These are phyloP conservation scores for Didymella exigua DNA, from an alignment of 2,329 filamentous ascomycete species.

Conservation along the genomic window DNA sequence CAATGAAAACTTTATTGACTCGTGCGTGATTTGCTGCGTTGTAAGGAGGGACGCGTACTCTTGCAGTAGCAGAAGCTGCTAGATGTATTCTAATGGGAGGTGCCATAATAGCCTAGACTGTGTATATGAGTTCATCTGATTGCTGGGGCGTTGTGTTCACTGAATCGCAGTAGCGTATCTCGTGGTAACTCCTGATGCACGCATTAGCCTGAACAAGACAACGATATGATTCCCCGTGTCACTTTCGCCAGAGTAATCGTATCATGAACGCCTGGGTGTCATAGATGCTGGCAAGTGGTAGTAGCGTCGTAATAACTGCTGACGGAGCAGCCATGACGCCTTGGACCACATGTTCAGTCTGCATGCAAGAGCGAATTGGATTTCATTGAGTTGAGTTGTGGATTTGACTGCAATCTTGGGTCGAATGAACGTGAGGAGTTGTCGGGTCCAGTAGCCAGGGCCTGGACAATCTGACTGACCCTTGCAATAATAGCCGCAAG, in stretches of 20 bases:
- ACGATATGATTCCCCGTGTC: neutral
- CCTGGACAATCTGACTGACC: conserved; percentile 1
- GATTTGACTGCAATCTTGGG: conserved; percentile 17
- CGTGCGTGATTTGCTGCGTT: conserved; percentile 7
- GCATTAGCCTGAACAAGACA: conserved; percentile 9
- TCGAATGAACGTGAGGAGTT: neutral
- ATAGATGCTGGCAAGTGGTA: neutral
- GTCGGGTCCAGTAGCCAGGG: conserved; percentile 9
- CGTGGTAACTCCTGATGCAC: conserved; percentile 1
- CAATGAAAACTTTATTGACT: conserved; percentile 6
- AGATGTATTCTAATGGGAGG: neutral
- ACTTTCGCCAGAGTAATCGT: conserved; percentile 1
- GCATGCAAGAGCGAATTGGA: neutral
- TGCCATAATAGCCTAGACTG: conserved; percentile 15
- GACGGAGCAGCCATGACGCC: neutral
- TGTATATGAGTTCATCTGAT: conserved; percentile 14
- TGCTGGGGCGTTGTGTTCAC: conserved; percentile 1
- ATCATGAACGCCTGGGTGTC: neutral
- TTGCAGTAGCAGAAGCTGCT: conserved; percentile 17
- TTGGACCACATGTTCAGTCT: neutral
- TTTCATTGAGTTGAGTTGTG: conserved; percentile 10
- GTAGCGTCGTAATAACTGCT: conserved; percentile 2
- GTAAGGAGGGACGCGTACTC: conserved; percentile 30
- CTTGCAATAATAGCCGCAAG: conserved; percentile 10
- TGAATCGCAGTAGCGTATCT: conserved; percentile 4